These are phyloP conservation scores for Ophiocordyceps camponoti-rufipedis DNA, from an alignment of 2,329 filamentous ascomycete species.

Conservation along the genomic window DNA sequence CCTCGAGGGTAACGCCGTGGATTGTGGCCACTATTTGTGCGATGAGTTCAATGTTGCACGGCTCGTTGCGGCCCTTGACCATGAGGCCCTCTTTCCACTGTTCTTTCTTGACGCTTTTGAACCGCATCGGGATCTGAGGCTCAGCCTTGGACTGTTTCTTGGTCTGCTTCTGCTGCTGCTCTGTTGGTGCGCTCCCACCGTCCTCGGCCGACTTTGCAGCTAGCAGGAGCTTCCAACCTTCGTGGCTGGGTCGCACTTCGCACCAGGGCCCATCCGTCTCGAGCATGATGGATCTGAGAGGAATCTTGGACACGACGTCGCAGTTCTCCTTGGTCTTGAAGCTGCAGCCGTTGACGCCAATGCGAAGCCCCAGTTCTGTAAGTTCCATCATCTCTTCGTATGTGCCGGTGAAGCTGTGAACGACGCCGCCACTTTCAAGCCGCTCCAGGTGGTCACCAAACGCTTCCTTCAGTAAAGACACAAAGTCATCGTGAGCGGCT, in stretches of 20 bases:
- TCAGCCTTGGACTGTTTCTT: conserved; percentile 33
- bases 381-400: conserved; percentile 67
- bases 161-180: conserved; percentile 11
- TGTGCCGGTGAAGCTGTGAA: conserved; percentile 90
- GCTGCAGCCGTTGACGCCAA: conserved; percentile 93
- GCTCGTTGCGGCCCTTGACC: conserved; percentile 92
- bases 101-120: conserved; percentile 86
- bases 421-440: conserved; percentile 60
- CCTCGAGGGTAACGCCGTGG: conserved; percentile 61
- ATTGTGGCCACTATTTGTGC: conserved; percentile 78
- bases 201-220: conserved; percentile 17
- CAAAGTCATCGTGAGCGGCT: conserved; percentile 73
- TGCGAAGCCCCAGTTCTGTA: conserved; percentile 63
- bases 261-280: conserved; percentile 98
- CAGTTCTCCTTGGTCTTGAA: conserved; percentile 90
- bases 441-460: conserved; percentile 41
- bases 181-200: background rate
- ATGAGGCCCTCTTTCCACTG: conserved; percentile 76
- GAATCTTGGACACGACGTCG: conserved; percentile 62
- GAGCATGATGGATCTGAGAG: conserved; percentile 67
- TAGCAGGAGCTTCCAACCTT: conserved; percentile 53
- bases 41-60: conserved; percentile 69
- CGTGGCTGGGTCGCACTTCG: conserved; percentile 79
- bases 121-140: conserved; percentile 50
- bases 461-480: conserved; percentile 43